Base-by-base conservation (phyloP, 139 green algal genomes). In the Coelastrella sp. region DNA sequence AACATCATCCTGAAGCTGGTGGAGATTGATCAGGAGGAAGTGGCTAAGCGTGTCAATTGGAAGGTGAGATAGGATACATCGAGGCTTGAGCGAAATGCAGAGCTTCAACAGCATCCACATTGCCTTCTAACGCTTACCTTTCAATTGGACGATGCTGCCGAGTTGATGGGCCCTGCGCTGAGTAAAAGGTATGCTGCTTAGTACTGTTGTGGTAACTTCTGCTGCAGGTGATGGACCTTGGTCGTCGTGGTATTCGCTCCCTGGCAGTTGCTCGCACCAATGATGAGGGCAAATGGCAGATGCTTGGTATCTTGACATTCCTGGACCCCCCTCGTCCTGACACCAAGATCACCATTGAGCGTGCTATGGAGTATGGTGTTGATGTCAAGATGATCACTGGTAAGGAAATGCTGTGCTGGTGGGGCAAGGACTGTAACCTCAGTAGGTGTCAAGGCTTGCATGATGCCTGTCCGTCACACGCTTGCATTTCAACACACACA, bases 371-470 rank as follows among this genome's bases (percentile, higher is more conserved):
- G 84, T 89, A 93, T 38, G 95, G 95, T 19, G 92, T 98, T 30
- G 91, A 95, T 60, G 95, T 98, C 19, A 98, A 98, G 91, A 98
- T 98, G 95, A 95, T 97, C 67, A 96, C 92, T 8, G 89, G 79
- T 86, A 17, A 66, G 2, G 2, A 11, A 9, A 57, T 66, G 2
- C 7, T 30, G 23, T 11, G 0, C 57, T 66, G 57, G 17, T 66
- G n/a, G n/a, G n/a, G n/a, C n/a, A n/a, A n/a, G n/a, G n/a, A n/a
- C n/a, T n/a, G n/a, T n/a, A n/a, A n/a, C n/a, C n/a, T n/a, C n/a
- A n/a, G n/a, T n/a, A n/a, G n/a, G n/a, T n/a, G n/a, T n/a, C n/a
- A n/a, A n/a, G n/a, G n/a, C n/a, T n/a, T n/a, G n/a, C n/a, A n/a
- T n/a, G n/a, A n/a, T n/a, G n/a, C n/a, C n/a, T n/a, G n/a, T n/a